Evolutionary conservation across 306 rosid species (phyloP).

Genomic region (Cucumis melo): DNA sequence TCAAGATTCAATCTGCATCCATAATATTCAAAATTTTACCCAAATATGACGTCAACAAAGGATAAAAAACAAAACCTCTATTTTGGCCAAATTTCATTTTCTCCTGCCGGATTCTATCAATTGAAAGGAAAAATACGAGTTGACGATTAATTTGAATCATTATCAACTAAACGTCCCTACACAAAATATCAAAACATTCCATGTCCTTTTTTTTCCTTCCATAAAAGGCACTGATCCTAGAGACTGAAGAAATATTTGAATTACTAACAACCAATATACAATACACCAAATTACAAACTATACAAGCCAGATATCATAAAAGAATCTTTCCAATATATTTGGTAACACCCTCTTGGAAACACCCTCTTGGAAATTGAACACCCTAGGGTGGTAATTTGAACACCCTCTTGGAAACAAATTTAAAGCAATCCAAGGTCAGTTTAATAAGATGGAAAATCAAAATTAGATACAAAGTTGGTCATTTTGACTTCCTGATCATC

Average conservation of each 20-base stretch:
- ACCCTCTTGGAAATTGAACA: not conserved
- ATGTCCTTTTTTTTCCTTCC: not conserved
- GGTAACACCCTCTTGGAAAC: not conserved
- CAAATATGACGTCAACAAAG: too few relatives aligned
- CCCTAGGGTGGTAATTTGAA: too few relatives aligned
- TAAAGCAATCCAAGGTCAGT: not conserved
- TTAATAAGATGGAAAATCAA: conserved; percentile 6
- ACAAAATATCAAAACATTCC: too few relatives aligned
- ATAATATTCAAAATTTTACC: too few relatives aligned
- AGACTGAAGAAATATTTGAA: not conserved
- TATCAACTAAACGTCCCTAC: too few relatives aligned
- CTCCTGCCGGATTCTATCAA: too few relatives aligned
- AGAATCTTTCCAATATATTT: not conserved
- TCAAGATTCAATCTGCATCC: too few relatives aligned
- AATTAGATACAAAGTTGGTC: not conserved
- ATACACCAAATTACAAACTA: not conserved
- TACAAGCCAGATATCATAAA: not conserved
- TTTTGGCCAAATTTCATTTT: too few relatives aligned
- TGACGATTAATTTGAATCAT: too few relatives aligned
- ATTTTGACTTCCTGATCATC: conserved; percentile 22
- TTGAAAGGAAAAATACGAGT: too few relatives aligned
- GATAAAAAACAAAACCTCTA: too few relatives aligned
- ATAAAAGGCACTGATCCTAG: not conserved
- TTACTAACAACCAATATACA: not conserved
- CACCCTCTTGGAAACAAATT: not conserved